Conservation (phyloP, 805 yeast species). For the Suhomyces vadensis region DNA sequence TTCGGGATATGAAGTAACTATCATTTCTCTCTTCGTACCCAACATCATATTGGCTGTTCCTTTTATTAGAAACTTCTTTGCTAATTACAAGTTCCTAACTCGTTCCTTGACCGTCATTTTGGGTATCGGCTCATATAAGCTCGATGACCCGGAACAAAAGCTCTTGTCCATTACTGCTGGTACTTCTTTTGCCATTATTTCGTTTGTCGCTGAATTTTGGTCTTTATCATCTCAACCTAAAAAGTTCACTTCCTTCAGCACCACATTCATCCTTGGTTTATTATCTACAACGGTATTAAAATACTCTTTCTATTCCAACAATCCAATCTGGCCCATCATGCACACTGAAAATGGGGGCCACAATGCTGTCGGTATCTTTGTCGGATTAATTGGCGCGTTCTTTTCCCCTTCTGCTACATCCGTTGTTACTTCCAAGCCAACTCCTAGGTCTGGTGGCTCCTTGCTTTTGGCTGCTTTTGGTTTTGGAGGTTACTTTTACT, state of each 20-base stretch:
- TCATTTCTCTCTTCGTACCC: conserved; percentile 52
- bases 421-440: conserved; percentile 14
- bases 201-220: conserved; percentile 57
- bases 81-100: conserved; percentile 52
- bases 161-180: conserved; percentile 68
- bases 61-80: conserved; percentile 36
- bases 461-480: conserved; percentile 59
- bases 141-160: conserved; percentile 68
- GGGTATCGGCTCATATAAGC: conserved; percentile 76
- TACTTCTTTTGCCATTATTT: conserved; percentile 57
- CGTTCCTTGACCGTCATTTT: conserved; percentile 55
- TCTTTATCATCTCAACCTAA: conserved; percentile 29
- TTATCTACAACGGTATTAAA: conserved; percentile 73
- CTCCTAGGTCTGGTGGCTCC: conserved; percentile 41
- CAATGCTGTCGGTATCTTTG: conserved; percentile 64
- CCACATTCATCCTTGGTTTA: conserved; percentile 70
- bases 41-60: conserved; percentile 56
- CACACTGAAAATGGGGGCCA: conserved; percentile 82
- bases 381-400: conserved; percentile 66
- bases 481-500: conserved; percentile 73
- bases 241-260: conserved; percentile 45
- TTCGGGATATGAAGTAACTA: conserved; percentile 85
- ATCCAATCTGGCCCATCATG: conserved; percentile 97
- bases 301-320: conserved; percentile 75
- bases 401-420: conserved; percentile 48